A percentile compares a stretch with the other conserved stretches of the same genome.
These are phyloP conservation scores for Ogataea kodamae DNA, from an alignment of 805 yeast genomes.

Conservation along the genomic window DNA sequence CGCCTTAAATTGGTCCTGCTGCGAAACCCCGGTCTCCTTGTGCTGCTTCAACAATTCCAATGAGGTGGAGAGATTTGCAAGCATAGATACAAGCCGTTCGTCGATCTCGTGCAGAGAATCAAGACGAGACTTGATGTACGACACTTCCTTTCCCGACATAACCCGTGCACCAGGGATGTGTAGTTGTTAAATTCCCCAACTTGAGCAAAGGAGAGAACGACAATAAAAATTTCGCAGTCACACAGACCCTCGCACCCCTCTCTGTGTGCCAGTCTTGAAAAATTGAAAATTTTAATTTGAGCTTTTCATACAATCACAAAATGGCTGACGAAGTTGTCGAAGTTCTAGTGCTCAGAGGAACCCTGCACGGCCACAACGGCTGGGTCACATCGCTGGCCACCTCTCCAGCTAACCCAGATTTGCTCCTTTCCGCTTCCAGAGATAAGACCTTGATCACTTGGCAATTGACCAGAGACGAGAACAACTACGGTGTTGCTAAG, in stretches of 20 bases:
- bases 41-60: slow-evolving; percentile 39
- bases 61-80: slow-evolving; percentile 47
- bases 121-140: slow-evolving; percentile 47
- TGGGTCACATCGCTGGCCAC: slow-evolving; percentile 99
- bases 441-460: slow-evolving; percentile 98
- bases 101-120: slow-evolving; percentile 53
- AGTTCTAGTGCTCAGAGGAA: slow-evolving; percentile 99
- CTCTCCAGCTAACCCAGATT: slow-evolving; percentile 96
- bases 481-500: slow-evolving; percentile 97
- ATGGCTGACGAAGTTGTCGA: slow-evolving; percentile 73
- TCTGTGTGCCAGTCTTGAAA: slow-evolving; percentile 10
- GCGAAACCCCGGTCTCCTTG: slow-evolving; percentile 24
- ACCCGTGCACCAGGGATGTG: slow-evolving; percentile 9
- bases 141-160: slow-evolving; percentile 15
- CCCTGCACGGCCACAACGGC: slow-evolving; percentile 95
- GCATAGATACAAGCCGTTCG: slow-evolving; percentile 44
- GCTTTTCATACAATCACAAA: slow-evolving; percentile 21
- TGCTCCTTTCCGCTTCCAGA: slow-evolving; percentile 97
- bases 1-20: slow-evolving; percentile 37
- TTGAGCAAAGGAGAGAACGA: background rate
- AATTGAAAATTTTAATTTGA: slow-evolving; percentile 17
- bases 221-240: slow-evolving; percentile 2
- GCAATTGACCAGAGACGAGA: slow-evolving; percentile 94
- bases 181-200: background rate
- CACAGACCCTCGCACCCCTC: slow-evolving; percentile 9